phyloP scores from a whole-genome alignment of 495 filamentous ascomycete genomes.

The Physcia stellaris region DNA sequence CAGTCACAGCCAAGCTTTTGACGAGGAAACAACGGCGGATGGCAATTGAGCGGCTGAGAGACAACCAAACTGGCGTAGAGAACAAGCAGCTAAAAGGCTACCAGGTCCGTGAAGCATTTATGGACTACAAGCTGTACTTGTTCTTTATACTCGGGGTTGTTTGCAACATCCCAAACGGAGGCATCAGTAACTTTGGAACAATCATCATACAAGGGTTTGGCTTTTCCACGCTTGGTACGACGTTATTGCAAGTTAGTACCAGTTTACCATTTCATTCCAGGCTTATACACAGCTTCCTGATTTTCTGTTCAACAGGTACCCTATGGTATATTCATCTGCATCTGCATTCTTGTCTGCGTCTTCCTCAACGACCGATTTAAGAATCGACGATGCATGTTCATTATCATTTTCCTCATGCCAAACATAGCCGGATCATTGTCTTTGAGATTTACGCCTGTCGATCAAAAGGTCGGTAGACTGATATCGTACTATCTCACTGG shows the following conservation, averaged over 20 bases:
- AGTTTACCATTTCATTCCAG: conserved; percentile 13
- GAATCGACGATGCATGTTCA: conserved; percentile 41
- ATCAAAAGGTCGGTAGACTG: conserved; percentile 34
- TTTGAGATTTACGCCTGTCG: conserved; percentile 33
- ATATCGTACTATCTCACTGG: conserved; percentile 46
- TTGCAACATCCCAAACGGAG: conserved; percentile 32
- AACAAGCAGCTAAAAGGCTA: conserved; percentile 45
- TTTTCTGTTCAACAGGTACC: conserved; percentile 38
- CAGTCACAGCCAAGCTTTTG: conserved; percentile 46
- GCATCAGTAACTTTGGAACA: conserved; percentile 46
- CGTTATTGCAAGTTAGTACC: conserved; percentile 28
- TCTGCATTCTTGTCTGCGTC: conserved; percentile 44
- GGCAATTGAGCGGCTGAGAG: conserved; percentile 42
- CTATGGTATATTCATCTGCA: conserved; percentile 40
- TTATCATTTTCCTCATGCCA: conserved; percentile 38
- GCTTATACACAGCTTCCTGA: no score
- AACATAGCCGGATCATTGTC: conserved; percentile 43
- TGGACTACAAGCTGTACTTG: conserved; percentile 50
- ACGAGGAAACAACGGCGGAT: conserved; percentile 40
- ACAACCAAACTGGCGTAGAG: conserved; percentile 54
- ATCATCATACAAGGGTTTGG: conserved; percentile 51
- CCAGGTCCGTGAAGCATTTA: conserved; percentile 43
- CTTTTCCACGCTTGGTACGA: conserved; percentile 38
- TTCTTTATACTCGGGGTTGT: conserved; percentile 47
- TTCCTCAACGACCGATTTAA: conserved; percentile 43